Conservation (phyloP, 805 yeast species). For the Kuraishia borneana region DNA sequence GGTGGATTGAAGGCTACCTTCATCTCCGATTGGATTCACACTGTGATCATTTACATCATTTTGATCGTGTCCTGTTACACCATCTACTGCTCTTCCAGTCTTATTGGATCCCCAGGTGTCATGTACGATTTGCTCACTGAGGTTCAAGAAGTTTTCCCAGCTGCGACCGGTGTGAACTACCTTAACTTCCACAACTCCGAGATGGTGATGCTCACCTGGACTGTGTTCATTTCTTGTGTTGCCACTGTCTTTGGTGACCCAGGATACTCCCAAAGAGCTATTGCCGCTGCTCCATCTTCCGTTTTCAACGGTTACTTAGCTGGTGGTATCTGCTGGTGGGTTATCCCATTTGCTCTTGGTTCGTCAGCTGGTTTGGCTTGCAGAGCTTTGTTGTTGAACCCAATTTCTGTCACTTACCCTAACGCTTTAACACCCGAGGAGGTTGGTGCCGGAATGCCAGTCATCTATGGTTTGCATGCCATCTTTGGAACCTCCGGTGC, state of each 20-base stretch:
- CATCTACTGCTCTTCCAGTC: conserved; percentile 15
- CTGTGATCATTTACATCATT: conserved; percentile 30
- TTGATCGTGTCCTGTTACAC: conserved; percentile 15
- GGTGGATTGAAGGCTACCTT: conserved; percentile 44
- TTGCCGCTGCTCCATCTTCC: conserved; percentile 25
- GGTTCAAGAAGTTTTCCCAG: conserved; percentile 9
- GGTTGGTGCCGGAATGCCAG: conserved; percentile 26
- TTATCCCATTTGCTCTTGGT: conserved; percentile 25
- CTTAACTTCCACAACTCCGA: conserved; percentile 21
- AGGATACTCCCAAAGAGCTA: conserved; percentile 28
- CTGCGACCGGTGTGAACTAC: conserved; percentile 15
- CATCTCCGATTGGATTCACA: conserved; percentile 39
- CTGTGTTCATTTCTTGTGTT: conserved; percentile 20
- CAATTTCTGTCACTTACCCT: conserved; percentile 30
- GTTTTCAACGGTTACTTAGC: conserved; percentile 22
- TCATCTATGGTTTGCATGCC: conserved; percentile 20
- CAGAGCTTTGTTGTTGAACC: conserved; percentile 20
- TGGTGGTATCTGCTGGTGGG: conserved; percentile 27
- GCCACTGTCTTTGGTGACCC: conserved; percentile 24
- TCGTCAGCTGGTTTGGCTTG: conserved; percentile 24
- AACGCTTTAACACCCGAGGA: conserved; percentile 21
- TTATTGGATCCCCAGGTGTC: conserved; percentile 21
- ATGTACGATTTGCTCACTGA: conserved; percentile 20
- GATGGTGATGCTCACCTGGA: conserved; percentile 20
- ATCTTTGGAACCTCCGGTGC: conserved; percentile 30